Conservation (phyloP, 495 filamentous ascomycete genomes). For the Aspergillus conjunctus region DNA sequence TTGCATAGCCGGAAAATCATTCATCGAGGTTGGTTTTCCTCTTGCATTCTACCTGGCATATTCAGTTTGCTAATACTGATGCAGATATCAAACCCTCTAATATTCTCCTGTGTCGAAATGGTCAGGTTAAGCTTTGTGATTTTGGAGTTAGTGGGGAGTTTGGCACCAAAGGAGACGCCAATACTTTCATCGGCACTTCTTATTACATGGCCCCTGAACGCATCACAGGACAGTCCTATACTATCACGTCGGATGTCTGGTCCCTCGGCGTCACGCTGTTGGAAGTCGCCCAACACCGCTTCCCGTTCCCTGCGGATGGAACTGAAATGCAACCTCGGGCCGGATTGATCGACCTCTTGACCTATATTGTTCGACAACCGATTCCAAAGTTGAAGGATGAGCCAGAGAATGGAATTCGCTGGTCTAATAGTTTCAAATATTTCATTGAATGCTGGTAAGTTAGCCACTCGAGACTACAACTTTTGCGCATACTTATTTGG, state of each 20-base stretch:
- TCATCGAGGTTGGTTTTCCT: slow-evolving; percentile 67
- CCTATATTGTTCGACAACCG: slow-evolving; percentile 94
- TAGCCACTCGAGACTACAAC: not conserved
- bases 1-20: slow-evolving; percentile 97
- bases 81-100: slow-evolving; percentile 97
- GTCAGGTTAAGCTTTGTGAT: slow-evolving; percentile 96
- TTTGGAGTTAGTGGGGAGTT: slow-evolving; percentile 98
- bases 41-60: not conserved
- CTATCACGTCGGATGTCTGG: slow-evolving; percentile 98
- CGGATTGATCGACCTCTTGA: slow-evolving; percentile 89
- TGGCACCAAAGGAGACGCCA: slow-evolving; percentile 96
- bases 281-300: slow-evolving; percentile 96
- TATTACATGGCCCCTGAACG: slow-evolving; percentile 99
- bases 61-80: slow-evolving; percentile 12
- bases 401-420: slow-evolving; percentile 73
- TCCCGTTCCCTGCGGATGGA: slow-evolving; percentile 95
- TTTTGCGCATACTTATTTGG: slow-evolving; percentile 56
- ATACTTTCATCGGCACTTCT: slow-evolving; percentile 97
- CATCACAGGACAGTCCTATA: slow-evolving; percentile 96
- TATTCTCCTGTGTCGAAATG: slow-evolving; percentile 88
- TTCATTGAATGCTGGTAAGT: slow-evolving; percentile 99
- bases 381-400: slow-evolving; percentile 97
- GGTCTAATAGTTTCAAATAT: slow-evolving; percentile 97
- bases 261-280: slow-evolving; percentile 92
- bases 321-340: slow-evolving; percentile 88